Evolutionary conservation across 2,329 filamentous ascomycete genomes (phyloP).

Genomic region (Apiospora aurea): DNA sequence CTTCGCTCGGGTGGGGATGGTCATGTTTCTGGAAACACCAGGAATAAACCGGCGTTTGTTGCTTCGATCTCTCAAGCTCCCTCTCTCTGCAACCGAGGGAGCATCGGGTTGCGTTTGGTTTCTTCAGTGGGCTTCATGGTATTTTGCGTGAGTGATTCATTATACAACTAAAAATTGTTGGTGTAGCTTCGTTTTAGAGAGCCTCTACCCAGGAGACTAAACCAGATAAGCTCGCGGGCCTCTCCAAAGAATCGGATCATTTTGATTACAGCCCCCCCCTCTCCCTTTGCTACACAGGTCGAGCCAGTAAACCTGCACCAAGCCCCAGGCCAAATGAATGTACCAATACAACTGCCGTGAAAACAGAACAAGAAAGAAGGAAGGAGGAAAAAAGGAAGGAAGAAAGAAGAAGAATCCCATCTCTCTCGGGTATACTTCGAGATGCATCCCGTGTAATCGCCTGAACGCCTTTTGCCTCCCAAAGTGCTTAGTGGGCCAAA

Average conservation of each 20-base stretch:
- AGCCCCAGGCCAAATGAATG: constrained; percentile 1
- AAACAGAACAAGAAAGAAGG: too few species aligned
- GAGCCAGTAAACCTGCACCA: not conserved
- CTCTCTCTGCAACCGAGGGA: not conserved
- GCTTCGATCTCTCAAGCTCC: not conserved
- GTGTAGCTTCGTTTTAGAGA: not conserved
- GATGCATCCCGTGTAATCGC: not conserved
- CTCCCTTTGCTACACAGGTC: not conserved
- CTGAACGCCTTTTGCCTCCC: constrained; percentile 9
- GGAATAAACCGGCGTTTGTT: not conserved
- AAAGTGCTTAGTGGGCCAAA: not conserved
- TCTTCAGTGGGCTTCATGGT: not conserved
- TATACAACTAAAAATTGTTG: not conserved
- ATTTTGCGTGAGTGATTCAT: not conserved
- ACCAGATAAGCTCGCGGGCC: not conserved
- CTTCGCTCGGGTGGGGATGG: too few species aligned
- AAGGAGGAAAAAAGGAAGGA: too few species aligned
- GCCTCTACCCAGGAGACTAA: not conserved
- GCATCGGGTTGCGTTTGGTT: not conserved
- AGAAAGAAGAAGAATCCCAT: not conserved
- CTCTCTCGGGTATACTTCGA: not conserved
- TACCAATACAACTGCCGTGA: not conserved
- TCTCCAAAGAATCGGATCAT: too few species aligned
- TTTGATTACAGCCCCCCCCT: not conserved
- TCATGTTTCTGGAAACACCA: not conserved